Percentiles rank a stretch among this genome's conserved stretches.
Conservation (phyloP, 1,284 basidiomycete genomes). For the Ganoderma meredithae region DNA sequence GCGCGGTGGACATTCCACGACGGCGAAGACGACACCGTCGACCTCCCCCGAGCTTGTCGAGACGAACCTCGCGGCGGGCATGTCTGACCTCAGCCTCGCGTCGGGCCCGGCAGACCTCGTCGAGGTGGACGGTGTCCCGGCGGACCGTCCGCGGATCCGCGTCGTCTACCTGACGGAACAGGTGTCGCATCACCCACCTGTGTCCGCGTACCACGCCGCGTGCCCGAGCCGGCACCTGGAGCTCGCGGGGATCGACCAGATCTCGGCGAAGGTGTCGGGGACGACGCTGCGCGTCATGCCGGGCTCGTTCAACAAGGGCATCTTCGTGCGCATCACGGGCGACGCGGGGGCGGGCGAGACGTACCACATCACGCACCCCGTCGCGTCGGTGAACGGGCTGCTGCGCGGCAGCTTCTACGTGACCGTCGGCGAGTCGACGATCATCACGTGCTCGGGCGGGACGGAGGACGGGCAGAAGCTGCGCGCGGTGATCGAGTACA, state of each 20-base stretch:
- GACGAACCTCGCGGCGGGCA: slow-evolving; percentile 54
- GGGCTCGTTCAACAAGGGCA: slow-evolving; percentile 87
- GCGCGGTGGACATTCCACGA: slow-evolving; percentile 56
- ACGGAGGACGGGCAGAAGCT: slow-evolving; percentile 57
- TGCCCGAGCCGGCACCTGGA: slow-evolving; percentile 81
- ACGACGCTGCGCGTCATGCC: slow-evolving; percentile 86
- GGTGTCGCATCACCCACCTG: slow-evolving; percentile 96
- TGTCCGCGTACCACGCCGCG: slow-evolving; percentile 87
- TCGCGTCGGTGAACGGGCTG: slow-evolving; percentile 91
- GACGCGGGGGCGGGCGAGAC: slow-evolving; percentile 83
- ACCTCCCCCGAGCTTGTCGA: slow-evolving; percentile 60
- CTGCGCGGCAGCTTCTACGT: slow-evolving; percentile 91
- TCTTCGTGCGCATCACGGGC: slow-evolving; percentile 81
- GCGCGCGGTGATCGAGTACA: slow-evolving; percentile 91
- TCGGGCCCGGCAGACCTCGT: slow-evolving; percentile 41
- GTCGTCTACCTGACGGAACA: slow-evolving; percentile 84
- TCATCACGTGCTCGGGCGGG: slow-evolving; percentile 84
- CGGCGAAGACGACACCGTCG: slow-evolving; percentile 51
- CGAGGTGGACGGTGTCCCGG: slow-evolving; percentile 36
- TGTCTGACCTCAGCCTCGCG: slow-evolving; percentile 67
- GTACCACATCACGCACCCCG: slow-evolving; percentile 91
- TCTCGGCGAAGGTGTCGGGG: slow-evolving; percentile 89
- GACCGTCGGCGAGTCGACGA: slow-evolving; percentile 82
- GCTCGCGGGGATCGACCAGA: slow-evolving; percentile 88
- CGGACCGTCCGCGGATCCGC: slow-evolving; percentile 52